Conservation (phyloP, 208 protist genomes). For the Crithidia brevicula region DNA sequence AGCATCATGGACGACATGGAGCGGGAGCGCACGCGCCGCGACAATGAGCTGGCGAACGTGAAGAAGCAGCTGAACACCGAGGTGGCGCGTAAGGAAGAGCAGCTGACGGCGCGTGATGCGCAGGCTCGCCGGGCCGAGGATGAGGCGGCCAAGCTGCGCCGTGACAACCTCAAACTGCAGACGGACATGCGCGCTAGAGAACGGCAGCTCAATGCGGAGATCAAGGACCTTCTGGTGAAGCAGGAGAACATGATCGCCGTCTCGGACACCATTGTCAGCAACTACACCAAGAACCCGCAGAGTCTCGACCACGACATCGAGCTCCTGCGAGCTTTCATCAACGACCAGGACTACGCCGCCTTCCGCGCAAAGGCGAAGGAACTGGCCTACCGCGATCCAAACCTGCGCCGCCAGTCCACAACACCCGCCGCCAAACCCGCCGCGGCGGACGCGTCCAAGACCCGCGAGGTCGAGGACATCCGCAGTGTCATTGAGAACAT, state of each 20-base stretch:
- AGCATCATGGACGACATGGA: conserved; percentile 22
- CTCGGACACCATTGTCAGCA: background rate
- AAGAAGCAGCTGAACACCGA: conserved; percentile 37
- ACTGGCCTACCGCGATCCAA: conserved; percentile 15
- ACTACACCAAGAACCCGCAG: conserved; percentile 15
- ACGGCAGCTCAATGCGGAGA: conserved; percentile 21
- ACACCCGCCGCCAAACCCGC: background rate
- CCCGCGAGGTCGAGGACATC: conserved; percentile 25
- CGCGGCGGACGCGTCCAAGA: background rate
- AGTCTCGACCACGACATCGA: conserved; percentile 29
- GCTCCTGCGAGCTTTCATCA: conserved; percentile 23
- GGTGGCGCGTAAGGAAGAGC: conserved; percentile 17
- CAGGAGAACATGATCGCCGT: conserved; percentile 32
- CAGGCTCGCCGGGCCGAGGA: conserved; percentile 37
- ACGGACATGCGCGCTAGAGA: conserved; percentile 21
- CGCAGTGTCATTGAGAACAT: conserved; percentile 22
- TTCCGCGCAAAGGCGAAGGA: conserved; percentile 30
- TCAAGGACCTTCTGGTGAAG: conserved; percentile 29
- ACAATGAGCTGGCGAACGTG: conserved; percentile 24
- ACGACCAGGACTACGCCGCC: conserved; percentile 27
- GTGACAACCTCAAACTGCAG: conserved; percentile 40
- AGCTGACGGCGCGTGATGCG: conserved; percentile 40
- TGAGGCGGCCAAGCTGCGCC: conserved; percentile 37
- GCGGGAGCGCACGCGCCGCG: conserved; percentile 12
- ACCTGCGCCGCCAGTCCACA: background rate